Evolutionary conservation across 2,329 filamentous ascomycete species (phyloP).

Genomic region (Boeremia exigua): DNA sequence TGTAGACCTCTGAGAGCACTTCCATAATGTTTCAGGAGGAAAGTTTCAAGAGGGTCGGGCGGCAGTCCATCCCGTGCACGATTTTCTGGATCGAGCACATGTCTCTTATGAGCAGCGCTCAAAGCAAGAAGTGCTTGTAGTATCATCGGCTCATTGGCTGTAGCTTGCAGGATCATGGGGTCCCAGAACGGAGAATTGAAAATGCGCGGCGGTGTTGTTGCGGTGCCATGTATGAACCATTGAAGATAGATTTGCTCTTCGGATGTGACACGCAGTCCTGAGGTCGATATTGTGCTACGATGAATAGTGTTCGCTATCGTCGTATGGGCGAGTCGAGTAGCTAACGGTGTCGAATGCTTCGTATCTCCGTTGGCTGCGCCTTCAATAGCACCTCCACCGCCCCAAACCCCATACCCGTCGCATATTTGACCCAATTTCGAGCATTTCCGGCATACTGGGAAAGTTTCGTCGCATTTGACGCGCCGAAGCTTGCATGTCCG

Average conservation of each 20-base stretch:
- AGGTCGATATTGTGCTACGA: background rate
- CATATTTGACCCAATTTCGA: conserved; percentile 46
- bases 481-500: conserved; percentile 37
- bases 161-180: conserved; percentile 10
- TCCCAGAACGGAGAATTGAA: conserved; percentile 17
- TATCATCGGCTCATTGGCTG: conserved; percentile 9
- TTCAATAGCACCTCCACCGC: conserved; percentile 40
- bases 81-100: conserved; percentile 5
- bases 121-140: conserved; percentile 11
- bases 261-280: conserved; percentile 1
- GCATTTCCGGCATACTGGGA: conserved; percentile 48
- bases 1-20: conserved; percentile 7
- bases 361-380: background rate
- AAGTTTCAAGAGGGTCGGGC: conserved; percentile 7
- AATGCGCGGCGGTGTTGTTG: conserved; percentile 6
- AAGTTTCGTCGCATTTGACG: conserved; percentile 48
- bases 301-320: background rate
- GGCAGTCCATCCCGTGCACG: background rate
- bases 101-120: conserved; percentile 12
- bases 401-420: conserved; percentile 55
- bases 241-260: conserved; percentile 17
- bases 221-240: conserved; percentile 18
- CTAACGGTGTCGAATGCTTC: background rate
- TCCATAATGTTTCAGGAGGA: conserved; percentile 10
- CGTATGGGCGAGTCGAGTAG: background rate